Conservation (phyloP, 1,284 basidiomycete genomes). For the Fistulinella cinereoalba region DNA sequence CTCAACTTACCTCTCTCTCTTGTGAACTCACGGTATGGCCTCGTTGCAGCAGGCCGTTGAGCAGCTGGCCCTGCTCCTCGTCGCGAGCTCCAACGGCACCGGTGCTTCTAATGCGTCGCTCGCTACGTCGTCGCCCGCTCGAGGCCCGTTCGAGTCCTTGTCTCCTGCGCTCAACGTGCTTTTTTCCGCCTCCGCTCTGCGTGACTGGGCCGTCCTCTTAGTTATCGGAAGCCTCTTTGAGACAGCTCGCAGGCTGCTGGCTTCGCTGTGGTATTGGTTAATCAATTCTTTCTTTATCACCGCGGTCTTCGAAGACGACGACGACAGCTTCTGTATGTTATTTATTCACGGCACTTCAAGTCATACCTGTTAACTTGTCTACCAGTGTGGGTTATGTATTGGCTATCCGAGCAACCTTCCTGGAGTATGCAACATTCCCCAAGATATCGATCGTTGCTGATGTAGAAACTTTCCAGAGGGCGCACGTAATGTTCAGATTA, state of each 20-base stretch:
- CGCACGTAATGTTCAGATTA: conserved; percentile 53
- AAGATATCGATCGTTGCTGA: not conserved
- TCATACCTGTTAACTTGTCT: conserved; percentile 1
- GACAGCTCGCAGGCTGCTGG: conserved; percentile 46
- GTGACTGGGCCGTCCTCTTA: conserved; percentile 65
- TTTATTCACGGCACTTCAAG: not conserved
- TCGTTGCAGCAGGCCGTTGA: conserved; percentile 32
- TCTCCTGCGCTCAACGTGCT: conserved; percentile 40
- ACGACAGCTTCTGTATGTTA: conserved; percentile 53
- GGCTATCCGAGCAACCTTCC: conserved; percentile 53
- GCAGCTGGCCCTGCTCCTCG: conserved; percentile 25
- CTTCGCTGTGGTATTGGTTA: conserved; percentile 42
- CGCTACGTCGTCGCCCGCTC: not conserved
- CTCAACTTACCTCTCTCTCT: not conserved
- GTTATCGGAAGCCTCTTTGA: conserved; percentile 61
- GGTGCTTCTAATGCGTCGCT: conserved; percentile 2
- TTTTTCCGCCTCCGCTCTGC: conserved; percentile 49
- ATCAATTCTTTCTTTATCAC: conserved; percentile 60
- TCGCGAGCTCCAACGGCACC: conserved; percentile 14
- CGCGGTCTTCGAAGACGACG: conserved; percentile 56
- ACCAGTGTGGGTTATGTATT: conserved; percentile 59
- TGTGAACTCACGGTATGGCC: conserved; percentile 14
- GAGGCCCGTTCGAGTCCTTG: conserved; percentile 18
- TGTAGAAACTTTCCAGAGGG: conserved; percentile 28
- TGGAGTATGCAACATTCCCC: conserved; percentile 24